Percentiles rank a stretch among this genome's conserved stretches.
phyloP scores from a whole-genome alignment of 305 asterid genomes.

The Rubia balearica region DNA sequence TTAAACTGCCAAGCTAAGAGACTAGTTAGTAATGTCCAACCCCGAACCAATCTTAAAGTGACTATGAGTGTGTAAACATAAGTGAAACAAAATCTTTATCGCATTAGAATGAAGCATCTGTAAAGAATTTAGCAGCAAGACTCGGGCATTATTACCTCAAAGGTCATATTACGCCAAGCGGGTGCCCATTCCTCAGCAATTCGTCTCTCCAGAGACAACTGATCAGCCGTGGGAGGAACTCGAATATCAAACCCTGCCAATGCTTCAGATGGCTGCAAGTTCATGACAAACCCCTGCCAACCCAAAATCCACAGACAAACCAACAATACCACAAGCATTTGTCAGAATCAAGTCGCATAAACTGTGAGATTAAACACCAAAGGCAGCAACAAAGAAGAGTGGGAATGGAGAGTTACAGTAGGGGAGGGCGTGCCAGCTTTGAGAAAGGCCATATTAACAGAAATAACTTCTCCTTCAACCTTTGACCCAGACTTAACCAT shows the following conservation, averaged over 20 bases:
- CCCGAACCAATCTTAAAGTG: neutral
- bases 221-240: constrained; percentile 78
- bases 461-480: constrained; percentile 84
- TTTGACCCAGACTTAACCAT: constrained; percentile 67
- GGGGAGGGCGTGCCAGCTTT: constrained; percentile 96
- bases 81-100: neutral
- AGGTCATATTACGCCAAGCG: constrained; percentile 75
- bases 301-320: constrained; percentile 6
- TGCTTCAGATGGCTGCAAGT: constrained; percentile 97
- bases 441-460: constrained; percentile 84
- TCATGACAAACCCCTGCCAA: constrained; percentile 89
- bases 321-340: constrained; percentile 1
- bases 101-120: neutral
- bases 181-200: constrained; percentile 98
- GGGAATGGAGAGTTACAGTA: constrained; percentile 38
- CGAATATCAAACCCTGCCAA: constrained; percentile 93
- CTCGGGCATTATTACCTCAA: constrained; percentile 46
- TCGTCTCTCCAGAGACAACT: constrained; percentile 68
- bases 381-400: neutral
- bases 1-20: constrained; percentile 59
- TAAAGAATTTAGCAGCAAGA: neutral
- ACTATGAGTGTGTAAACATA: neutral
- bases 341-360: neutral
- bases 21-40: constrained; percentile 23
- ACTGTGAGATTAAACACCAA: neutral